Percentiles rank a stretch among this genome's conserved stretches.
These are phyloP conservation scores for Phytophthora vignae DNA, from an alignment of 352 stramenopile genomes.

Conservation along the genomic window DNA sequence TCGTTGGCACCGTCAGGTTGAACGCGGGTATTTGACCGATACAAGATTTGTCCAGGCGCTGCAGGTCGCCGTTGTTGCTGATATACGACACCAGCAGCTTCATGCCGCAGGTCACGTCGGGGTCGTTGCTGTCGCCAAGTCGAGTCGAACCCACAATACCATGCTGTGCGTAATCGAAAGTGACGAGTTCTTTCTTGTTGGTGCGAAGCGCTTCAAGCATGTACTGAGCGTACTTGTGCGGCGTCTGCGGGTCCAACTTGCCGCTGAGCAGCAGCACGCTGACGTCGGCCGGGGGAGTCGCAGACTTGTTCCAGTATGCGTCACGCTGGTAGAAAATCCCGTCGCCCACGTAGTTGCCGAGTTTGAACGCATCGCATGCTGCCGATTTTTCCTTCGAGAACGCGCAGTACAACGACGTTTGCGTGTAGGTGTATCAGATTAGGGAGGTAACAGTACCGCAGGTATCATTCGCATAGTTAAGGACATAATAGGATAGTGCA, in stretches of 20 bases:
- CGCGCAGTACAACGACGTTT: too few relatives aligned
- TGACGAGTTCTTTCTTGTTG: conserved; percentile 39
- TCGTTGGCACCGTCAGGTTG: too few relatives aligned
- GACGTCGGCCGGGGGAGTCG: conserved; percentile 32
- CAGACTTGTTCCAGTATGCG: conserved; percentile 53
- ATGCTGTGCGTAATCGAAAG: conserved; percentile 44
- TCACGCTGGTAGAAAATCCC: conserved; percentile 47
- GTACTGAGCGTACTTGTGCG: conserved; percentile 51
- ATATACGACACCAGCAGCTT: conserved; percentile 48
- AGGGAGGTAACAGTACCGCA: too few relatives aligned
- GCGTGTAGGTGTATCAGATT: too few relatives aligned
- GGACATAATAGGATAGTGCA: too few relatives aligned
- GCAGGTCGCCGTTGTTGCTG: conserved; percentile 32
- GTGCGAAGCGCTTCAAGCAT: conserved; percentile 33
- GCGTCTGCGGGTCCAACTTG: conserved; percentile 46
- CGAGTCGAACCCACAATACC: conserved; percentile 33
- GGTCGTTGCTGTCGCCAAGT: conserved; percentile 20
- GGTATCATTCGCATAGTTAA: too few relatives aligned
- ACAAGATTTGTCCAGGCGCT: conserved; percentile 45
- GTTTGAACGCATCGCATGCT: too few relatives aligned
- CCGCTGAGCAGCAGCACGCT: conserved; percentile 49
- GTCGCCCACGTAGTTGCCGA: conserved; percentile 7
- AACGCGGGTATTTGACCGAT: conserved; percentile 29
- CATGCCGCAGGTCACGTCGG: conserved; percentile 39
- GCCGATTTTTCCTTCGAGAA: too few relatives aligned